These are phyloP conservation scores for Fusarium hainanense DNA, from an alignment of 2,329 filamentous ascomycete species.

Conservation along the genomic window DNA sequence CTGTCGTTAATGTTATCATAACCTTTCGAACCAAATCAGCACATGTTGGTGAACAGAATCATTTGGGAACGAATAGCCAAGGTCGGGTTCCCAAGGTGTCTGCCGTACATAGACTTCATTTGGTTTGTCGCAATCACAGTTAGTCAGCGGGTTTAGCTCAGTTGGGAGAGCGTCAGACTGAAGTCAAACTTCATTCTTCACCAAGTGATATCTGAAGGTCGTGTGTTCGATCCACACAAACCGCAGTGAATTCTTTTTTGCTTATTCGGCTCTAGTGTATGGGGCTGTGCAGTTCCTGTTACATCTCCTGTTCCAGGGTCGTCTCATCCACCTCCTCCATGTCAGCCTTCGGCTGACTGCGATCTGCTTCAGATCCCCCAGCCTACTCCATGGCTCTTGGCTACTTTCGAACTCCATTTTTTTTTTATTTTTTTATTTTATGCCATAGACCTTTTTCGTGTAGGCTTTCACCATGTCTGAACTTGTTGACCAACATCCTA, in stretches of 20 bases:
- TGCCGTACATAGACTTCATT: background rate
- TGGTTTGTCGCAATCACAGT: fast-evolving
- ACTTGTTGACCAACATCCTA: background rate
- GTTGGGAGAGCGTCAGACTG: slow-evolving; percentile 33
- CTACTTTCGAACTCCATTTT: too few species aligned
- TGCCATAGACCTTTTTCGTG: too few species aligned
- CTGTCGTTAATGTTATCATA: too few species aligned
- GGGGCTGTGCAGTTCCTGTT: background rate
- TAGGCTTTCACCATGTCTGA: background rate
- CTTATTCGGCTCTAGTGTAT: background rate
- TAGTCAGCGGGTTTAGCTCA: slow-evolving; percentile 33
- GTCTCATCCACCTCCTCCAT: background rate
- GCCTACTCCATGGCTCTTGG: too few species aligned
- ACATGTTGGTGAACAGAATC: too few species aligned
- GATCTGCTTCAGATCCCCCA: too few species aligned
- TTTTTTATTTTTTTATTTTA: too few species aligned
- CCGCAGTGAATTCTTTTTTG: slow-evolving; percentile 2
- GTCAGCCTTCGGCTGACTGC: background rate
- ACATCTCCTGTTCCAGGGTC: background rate
- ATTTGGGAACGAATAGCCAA: too few species aligned
- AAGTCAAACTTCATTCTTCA: slow-evolving; percentile 29
- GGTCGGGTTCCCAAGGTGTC: too few species aligned
- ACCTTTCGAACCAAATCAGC: too few species aligned
- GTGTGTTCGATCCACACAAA: slow-evolving; percentile 33
- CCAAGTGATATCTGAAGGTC: slow-evolving; percentile 27